Evolutionary conservation across 2,329 filamentous ascomycete species (phyloP), one percentile per base, ranked within the genome.

Genomic region (Epichloe brachyelytri): DNA sequence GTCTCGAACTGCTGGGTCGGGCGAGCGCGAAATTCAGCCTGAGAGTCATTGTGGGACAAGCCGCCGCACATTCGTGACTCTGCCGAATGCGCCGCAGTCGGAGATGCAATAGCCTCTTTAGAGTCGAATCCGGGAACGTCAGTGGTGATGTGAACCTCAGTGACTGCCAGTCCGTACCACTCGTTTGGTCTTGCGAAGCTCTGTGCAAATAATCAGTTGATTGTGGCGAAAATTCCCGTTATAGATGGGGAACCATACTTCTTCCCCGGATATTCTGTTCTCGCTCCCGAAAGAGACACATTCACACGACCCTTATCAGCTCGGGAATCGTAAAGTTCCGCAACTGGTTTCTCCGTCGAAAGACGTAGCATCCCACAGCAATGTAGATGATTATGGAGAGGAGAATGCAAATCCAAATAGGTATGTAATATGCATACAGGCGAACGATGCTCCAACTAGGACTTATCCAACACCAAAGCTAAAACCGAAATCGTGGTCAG

Each of bases 401-500:
- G 17, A 75, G 61, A 43, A 78, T 79, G 59, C 77, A 81, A 10
- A 74, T 65, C 78, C 78, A 81, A 39, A 81, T 79, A 1, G 78
- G 78, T 19, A 80, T 69, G 59, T 81, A 81, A 59, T 80, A 81
- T 11, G 76, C 75, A 58, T 75, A 80, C 14, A 81, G 77, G 17
- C 78, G 76, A 19, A 80, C 67, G 36, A 72, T 64, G 50, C 73
- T 76, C 73, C 73, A 79, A 39, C 70, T 67, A 36, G 71, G 67
- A 51, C 69, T 69, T 50, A 81, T 79, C 78, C 77, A 81, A 59
- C 77, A 81, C 78, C 77, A 81, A 4, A 81, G 66, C 26, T 30
- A 2, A 10, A 30, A 10, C 26, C 10, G 26, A 30, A 30, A 30
- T 30, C 26, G 26, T 30, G 26, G 26, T 30, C 8, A 30, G 26